Base-by-base conservation (phyloP, 2,329 filamentous ascomycete genomes). In the Cladosporium sp. region DNA sequence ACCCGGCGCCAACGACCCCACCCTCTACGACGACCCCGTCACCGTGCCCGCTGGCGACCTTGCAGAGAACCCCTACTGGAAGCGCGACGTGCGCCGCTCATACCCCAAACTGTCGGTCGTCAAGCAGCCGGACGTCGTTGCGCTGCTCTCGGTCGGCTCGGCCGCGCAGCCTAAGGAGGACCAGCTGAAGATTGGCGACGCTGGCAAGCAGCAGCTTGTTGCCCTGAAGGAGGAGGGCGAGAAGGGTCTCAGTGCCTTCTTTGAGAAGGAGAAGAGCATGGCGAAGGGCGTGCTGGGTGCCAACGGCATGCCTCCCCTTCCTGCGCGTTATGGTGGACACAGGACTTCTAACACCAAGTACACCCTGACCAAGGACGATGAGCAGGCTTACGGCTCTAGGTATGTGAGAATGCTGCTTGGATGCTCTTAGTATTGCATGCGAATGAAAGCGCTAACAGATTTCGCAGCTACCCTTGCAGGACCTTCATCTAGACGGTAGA, bases 11-110 rank as follows among this genome's bases (percentile, higher is more conserved):
- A 75, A 82, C 63, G 84, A 89, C 63, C 88, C 89, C 30, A 73
- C 80, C 51, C 70, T 70, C 53, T 93, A 92, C 75, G 82, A 88
- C 68, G 89, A 95, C 68, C 88, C 88, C 18, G 86, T 92, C 53
- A 95, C 89, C 12, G 53, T 86, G 0, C 89, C 89, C n/a, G 88
- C 89, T 2, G 88, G 80, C 59, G 89, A 95, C 68, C 84, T 95
- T 62, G 89, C 89, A 63, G 88, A 92, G 70, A 95, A 95, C 74
- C 83, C 89, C 32, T 95, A 96, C 77, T 99, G 90, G 89, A 95
- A 95, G 79, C 90, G 93, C 64, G 93, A 99, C 67, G 71, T 76
- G 55, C 87, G 93, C 62, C 82, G 93, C 63, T 79, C 79, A 63
- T 97, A 97, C 74, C 88, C 93, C 27, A 80, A 79, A 61, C 78